Evolutionary conservation across 2,329 filamentous ascomycete species (phyloP).

Genomic region (Coleophoma eucalyptorum): DNA sequence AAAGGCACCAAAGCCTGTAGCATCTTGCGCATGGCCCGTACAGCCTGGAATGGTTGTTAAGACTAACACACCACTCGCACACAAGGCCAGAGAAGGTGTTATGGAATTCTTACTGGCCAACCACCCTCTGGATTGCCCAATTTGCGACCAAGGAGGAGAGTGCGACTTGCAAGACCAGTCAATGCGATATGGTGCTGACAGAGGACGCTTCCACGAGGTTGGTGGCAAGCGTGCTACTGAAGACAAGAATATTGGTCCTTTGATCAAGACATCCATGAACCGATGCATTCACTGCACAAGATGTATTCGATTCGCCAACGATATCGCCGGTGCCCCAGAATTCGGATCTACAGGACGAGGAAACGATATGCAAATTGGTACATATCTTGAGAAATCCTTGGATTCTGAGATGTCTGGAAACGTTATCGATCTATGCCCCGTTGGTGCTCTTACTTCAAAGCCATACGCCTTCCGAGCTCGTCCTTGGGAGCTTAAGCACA

Average conservation of each 20-base stretch:
- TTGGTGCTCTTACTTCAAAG: slow-evolving; percentile 94
- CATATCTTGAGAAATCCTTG: slow-evolving; percentile 91
- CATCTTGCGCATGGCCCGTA: slow-evolving; percentile 98
- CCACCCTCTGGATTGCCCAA: slow-evolving; percentile 92
- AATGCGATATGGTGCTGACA: slow-evolving; percentile 95
- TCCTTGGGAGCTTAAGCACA: slow-evolving; percentile 96
- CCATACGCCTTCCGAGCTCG: slow-evolving; percentile 96
- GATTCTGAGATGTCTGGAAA: slow-evolving; percentile 95
- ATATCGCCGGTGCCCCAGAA: slow-evolving; percentile 92
- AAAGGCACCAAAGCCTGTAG: slow-evolving; percentile 91
- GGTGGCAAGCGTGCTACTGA: slow-evolving; percentile 96
- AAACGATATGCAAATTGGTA: slow-evolving; percentile 97
- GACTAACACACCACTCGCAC: slow-evolving; percentile 91
- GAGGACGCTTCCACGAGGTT: slow-evolving; percentile 94
- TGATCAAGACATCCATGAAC: slow-evolving; percentile 99
- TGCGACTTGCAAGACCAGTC: slow-evolving; percentile 99
- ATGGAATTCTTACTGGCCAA: slow-evolving; percentile 99
- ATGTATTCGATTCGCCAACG: slow-evolving; percentile 96
- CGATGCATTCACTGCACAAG: slow-evolving; percentile 98
- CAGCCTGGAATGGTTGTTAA: slow-evolving; percentile 99
- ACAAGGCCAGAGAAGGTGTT: slow-evolving; percentile 97
- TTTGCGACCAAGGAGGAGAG: slow-evolving; percentile 98
- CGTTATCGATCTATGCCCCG: slow-evolving; percentile 96
- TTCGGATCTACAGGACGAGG: slow-evolving; percentile 92
- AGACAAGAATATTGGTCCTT: slow-evolving; percentile 97